Evolutionary conservation across 345 rosid genomes (phyloP), one percentile per base, ranked within the genome.

Genomic region (Hevea brasiliensis): DNA sequence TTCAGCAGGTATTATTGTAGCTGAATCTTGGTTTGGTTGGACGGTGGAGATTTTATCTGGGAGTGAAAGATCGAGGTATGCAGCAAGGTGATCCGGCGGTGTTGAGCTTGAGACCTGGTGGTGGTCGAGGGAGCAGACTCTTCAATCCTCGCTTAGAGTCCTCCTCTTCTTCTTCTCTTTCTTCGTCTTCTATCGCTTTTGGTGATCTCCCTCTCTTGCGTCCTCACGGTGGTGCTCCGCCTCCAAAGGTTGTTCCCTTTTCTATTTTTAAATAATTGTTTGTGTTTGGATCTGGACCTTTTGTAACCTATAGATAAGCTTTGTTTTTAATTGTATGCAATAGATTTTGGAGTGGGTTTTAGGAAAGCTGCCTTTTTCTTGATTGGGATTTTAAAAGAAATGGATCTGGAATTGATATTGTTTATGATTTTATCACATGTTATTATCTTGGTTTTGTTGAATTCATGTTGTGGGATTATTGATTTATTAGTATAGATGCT

Each of bases 91-190:
- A 95, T 87, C 90, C 85, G 76, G 78, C 97, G 87, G 93, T 89
- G 82, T 80, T 92, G 86, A 95, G 94, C 88, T 95, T 95, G 90
- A 95, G 99, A 80, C 99, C 98, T 87, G 99, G 98, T 80, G 99
- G 98, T 85, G 98, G 99, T 85, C 95, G 98, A 74, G 93, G 96
- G 44, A 86, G 82, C 84, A 89, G 96, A 85, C 82, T 87, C 65
- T 82, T 89, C 75, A 87, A 89, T 75, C 75, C 87, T 72, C 84
- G 87, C 23, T 81, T 81, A 26, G 86, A 87, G 73, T 86, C 87
- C 35, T 76, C 85, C 9, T 76, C 85, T 6, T 70, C 75, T 18
- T 29, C 68, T 21, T 54, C 70, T 1, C 37, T 60, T 23, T 29
- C 79, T 15, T 63, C 86, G 20, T 63, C 88, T 62, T 70, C 89